Evolutionary conservation across 306 rosid genomes (phyloP).

Genomic region (Myrica gale): DNA sequence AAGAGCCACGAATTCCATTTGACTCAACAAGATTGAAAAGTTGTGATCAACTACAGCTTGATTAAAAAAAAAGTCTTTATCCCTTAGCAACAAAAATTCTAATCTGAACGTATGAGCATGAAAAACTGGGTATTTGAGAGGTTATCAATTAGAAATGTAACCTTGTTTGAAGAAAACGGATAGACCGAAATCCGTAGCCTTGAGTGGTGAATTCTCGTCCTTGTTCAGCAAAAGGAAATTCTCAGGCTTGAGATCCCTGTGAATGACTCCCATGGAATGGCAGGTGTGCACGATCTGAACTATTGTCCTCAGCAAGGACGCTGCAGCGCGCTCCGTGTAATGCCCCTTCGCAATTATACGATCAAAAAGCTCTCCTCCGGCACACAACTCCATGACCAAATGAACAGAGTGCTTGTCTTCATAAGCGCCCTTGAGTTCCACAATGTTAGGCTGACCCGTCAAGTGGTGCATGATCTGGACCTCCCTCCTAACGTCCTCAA

Average conservation of each 20-base stretch:
- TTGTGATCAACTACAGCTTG: too few species aligned
- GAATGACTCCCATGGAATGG: constrained; percentile 96
- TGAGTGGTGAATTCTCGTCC: constrained; percentile 82
- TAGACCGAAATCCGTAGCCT: constrained; percentile 94
- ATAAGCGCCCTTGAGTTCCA: constrained; percentile 81
- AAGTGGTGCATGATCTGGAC: constrained; percentile 96
- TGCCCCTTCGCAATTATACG: constrained; percentile 92
- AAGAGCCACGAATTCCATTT: too few species aligned
- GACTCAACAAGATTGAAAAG: too few species aligned
- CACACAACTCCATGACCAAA: constrained; percentile 92
- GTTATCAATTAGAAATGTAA: background rate
- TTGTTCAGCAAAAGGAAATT: constrained; percentile 82
- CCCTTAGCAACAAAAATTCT: background rate
- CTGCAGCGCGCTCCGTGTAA: constrained; percentile 92
- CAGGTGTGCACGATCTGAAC: constrained; percentile 91
- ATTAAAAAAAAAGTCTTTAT: too few species aligned
- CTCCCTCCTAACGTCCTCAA: constrained; percentile 90
- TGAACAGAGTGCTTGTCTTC: constrained; percentile 92
- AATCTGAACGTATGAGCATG: background rate
- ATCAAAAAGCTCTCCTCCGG: constrained; percentile 92
- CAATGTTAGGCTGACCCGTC: constrained; percentile 78
- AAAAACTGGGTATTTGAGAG: too few species aligned
- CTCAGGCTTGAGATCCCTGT: constrained; percentile 97
- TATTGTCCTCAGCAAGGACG: constrained; percentile 71
- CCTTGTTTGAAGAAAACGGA: constrained; percentile 97